Evolutionary conservation across 192 early-diverging fungal genomes (phyloP).

Genomic region (Coemansia sp.): DNA sequence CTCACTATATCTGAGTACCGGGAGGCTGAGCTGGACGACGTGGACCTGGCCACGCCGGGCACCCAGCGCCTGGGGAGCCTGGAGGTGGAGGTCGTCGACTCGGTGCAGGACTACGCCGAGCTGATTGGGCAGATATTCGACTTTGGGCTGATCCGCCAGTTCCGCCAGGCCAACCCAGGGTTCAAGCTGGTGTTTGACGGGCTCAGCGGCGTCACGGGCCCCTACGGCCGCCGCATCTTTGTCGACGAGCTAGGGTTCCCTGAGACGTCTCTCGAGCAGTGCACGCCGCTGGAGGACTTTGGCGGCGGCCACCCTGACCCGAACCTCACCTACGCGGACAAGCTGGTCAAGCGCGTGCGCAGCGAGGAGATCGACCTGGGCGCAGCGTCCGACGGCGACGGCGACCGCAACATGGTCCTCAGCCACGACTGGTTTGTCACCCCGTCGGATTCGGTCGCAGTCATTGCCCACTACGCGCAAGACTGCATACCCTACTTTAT

Average conservation of each 20-base stretch:
- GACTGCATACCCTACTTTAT: conserved; percentile 89
- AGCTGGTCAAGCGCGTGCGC: conserved; percentile 83
- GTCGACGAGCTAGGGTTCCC: conserved; percentile 86
- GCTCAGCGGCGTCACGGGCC: conserved; percentile 96
- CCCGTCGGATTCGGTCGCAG: conserved; percentile 93
- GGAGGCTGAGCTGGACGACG: conserved; percentile 33
- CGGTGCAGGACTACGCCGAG: conserved; percentile 80
- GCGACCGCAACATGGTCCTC: conserved; percentile 98
- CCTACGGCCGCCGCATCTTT: conserved; percentile 81
- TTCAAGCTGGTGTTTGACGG: conserved; percentile 91
- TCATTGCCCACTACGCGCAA: conserved; percentile 86
- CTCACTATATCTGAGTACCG: conserved; percentile 66
- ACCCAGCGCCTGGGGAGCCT: conserved; percentile 57
- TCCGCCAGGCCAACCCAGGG: conserved; percentile 61
- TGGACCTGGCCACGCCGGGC: conserved; percentile 72
- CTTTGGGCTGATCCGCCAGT: conserved; percentile 75
- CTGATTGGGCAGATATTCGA: conserved; percentile 90
- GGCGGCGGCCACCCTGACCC: conserved; percentile 96
- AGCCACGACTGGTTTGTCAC: conserved; percentile 93
- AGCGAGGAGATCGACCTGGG: conserved; percentile 78
- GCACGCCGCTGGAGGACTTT: conserved; percentile 79
- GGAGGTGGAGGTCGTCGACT: conserved; percentile 81
- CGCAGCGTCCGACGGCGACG: conserved; percentile 97
- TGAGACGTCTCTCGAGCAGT: conserved; percentile 73
- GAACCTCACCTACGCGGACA: conserved; percentile 94